phyloP scores from a whole-genome alignment of 768 basidiomycete species.

The Lactifluus hygrophoroides region DNA sequence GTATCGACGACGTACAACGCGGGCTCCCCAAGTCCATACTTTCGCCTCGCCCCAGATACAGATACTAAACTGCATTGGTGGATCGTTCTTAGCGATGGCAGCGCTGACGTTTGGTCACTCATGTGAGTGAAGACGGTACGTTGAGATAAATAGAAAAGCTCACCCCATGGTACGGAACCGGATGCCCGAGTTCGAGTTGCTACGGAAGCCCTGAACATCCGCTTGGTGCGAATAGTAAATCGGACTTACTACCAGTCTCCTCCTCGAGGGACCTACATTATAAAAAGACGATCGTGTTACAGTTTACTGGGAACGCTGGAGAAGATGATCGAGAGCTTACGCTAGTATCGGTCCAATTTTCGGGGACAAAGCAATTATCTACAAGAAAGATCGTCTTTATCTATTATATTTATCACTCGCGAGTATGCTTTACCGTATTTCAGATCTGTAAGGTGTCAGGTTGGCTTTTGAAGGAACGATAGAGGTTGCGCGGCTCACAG shows the following conservation, averaged over 20 bases:
- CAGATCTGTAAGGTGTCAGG: conserved; percentile 21
- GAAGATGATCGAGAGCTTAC: conserved; percentile 24
- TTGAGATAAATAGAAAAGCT: conserved; percentile 16
- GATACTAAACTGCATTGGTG: conserved; percentile 41
- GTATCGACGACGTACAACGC: conserved; percentile 33
- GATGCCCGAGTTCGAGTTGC: conserved; percentile 50
- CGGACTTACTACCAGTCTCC: conserved; percentile 43
- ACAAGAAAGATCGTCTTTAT: not conserved
- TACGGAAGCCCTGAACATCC: conserved; percentile 18
- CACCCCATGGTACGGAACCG: conserved; percentile 50
- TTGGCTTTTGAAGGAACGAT: not conserved
- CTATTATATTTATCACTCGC: not conserved
- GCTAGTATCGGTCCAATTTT: conserved; percentile 38
- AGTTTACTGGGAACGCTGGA: not conserved
- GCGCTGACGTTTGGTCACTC: conserved; percentile 27
- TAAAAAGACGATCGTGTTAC: not conserved
- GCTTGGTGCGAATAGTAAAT: not conserved
- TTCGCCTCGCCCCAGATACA: conserved; percentile 50
- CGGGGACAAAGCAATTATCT: conserved; percentile 50
- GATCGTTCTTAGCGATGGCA: conserved; percentile 36
- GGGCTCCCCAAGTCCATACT: conserved; percentile 52
- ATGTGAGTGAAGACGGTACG: not conserved
- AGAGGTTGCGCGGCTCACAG: conserved; percentile 23
- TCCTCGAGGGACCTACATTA: conserved; percentile 28
- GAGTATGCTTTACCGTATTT: conserved; percentile 39